phyloP scores from a whole-genome alignment of 2,329 filamentous ascomycete species.

The Aspergillus oerlinghausenensis region DNA sequence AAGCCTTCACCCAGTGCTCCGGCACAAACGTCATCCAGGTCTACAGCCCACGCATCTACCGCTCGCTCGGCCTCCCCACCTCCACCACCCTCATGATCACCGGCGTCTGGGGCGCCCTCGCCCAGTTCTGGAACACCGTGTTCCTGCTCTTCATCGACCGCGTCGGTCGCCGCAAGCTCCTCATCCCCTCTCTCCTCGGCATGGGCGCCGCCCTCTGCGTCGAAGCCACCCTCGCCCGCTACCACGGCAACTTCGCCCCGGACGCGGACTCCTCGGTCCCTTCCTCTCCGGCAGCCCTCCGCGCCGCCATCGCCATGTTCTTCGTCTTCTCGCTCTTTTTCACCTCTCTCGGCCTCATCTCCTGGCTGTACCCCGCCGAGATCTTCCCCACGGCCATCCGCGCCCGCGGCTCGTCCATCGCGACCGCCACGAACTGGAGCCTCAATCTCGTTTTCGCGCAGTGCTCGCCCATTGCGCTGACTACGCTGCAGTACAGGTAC shows the following conservation, averaged over 20 bases:
- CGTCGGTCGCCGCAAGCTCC: conserved; percentile 46
- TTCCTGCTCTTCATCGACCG: conserved; percentile 45
- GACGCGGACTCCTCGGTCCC: conserved; percentile 14
- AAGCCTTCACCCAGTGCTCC: conserved; percentile 47
- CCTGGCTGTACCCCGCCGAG: conserved; percentile 46
- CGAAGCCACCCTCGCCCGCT: conserved; percentile 37
- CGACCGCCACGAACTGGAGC: conserved; percentile 45
- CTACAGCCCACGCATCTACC: conserved; percentile 43
- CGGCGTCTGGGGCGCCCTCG: conserved; percentile 48
- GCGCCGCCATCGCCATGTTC: conserved; percentile 45
- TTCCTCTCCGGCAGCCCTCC: conserved; percentile 30
- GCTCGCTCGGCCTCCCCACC: conserved; percentile 41
- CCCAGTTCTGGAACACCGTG: conserved; percentile 46
- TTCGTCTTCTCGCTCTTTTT: conserved; percentile 46
- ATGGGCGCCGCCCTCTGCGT: conserved; percentile 39
- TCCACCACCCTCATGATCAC: conserved; percentile 48
- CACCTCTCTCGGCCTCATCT: conserved; percentile 43
- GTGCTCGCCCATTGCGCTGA: conserved; percentile 45
- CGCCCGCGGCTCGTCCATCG: conserved; percentile 40
- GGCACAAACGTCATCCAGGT: conserved; percentile 47
- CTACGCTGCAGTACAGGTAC: conserved; percentile 44
- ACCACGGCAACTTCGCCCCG: conserved; percentile 28
- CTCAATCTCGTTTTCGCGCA: conserved; percentile 48
- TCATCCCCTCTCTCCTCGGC: conserved; percentile 44
- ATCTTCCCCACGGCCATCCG: conserved; percentile 45